Conservation (phyloP, 1,139 yeast genomes). For the Saccharomyces pastorianus region DNA sequence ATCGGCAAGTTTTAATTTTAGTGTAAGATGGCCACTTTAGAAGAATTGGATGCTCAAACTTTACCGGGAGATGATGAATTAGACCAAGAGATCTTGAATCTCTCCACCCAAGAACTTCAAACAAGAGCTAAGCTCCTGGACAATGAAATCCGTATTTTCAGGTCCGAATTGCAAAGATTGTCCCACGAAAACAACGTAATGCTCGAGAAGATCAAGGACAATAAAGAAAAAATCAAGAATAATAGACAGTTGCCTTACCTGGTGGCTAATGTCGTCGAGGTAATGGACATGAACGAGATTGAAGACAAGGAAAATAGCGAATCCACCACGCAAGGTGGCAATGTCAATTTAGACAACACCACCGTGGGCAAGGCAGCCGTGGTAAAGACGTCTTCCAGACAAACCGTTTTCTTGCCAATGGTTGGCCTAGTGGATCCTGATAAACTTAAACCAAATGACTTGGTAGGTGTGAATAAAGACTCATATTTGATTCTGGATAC, state of each 20-base stretch:
- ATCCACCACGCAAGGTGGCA: slow-evolving; percentile 87
- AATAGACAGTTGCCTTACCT: slow-evolving; percentile 92
- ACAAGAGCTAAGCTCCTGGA: slow-evolving; percentile 84
- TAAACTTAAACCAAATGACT: slow-evolving; percentile 84
- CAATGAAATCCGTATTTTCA: slow-evolving; percentile 92
- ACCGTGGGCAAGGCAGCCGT: slow-evolving; percentile 97
- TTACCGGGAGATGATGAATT: slow-evolving; percentile 44
- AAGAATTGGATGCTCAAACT: slow-evolving; percentile 50
- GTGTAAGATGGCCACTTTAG: slow-evolving; percentile 54
- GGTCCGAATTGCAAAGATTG: slow-evolving; percentile 83
- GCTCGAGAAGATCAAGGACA: slow-evolving; percentile 91
- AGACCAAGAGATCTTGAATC: slow-evolving; percentile 72
- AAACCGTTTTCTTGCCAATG: slow-evolving; percentile 91
- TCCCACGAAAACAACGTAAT: slow-evolving; percentile 88
- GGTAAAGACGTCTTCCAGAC: slow-evolving; percentile 93
- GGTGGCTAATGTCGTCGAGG: slow-evolving; percentile 96
- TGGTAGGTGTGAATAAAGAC: slow-evolving; percentile 96
- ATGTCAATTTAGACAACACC: slow-evolving; percentile 85
- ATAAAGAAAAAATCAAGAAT: slow-evolving; percentile 91
- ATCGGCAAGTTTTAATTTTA: not conserved
- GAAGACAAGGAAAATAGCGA: slow-evolving; percentile 46
- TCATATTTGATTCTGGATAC: slow-evolving; percentile 90
- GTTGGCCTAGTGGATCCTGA: slow-evolving; percentile 91
- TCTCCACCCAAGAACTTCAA: slow-evolving; percentile 75
- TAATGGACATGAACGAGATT: slow-evolving; percentile 79